Evolutionary conservation across 805 yeast species (phyloP), one percentile per base, ranked within the genome.

Genomic region (Cyberlindnera misumaiensis): DNA sequence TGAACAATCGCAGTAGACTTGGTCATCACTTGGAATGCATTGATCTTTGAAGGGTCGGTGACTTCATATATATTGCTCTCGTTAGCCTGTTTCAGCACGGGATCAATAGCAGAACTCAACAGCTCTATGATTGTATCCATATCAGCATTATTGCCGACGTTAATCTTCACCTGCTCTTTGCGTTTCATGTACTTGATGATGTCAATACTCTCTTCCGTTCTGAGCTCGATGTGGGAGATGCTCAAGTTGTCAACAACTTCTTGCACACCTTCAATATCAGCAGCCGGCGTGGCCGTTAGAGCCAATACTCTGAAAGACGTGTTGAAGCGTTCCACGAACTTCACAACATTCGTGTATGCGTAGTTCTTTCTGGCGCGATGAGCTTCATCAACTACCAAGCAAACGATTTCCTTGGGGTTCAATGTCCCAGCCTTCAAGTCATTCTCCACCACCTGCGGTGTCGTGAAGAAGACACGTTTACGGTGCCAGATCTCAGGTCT

Each of bases 391-490:
- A 93, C 70, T 3, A 93, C 90, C 32, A 94, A 51, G 38, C 93
- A 74, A 0, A 77, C 82, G 11, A 93, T 67, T 17, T 72, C 71
- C 46, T 76, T 80, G 0, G 97, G 96, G 52, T 86, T 77, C 17
- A 90, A 62, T 2, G 75, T 63, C 0, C 96, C 96, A 28, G 76
- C 64, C 30, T 73, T 68, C 44, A 93, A 65, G 60, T 93, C 99
- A 59, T 88, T 88, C 45, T 87, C 96, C 4, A 93, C 89, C 5
- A 89, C 94, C 52, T 93, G 98, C 0, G 99, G 98, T 0, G 99
- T 93, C 1, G 96, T 78, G 55, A 93, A 93, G 51, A 93, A 85
- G 0, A 94, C 87, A 28, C 88, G 66, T 48, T 81, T 83, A 3
- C 68, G 55, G 13, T 65, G 63, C 97, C 97, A 93, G n/a, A 84